Evolutionary conservation across 495 filamentous ascomycete species (phyloP), one percentile per base, ranked within the genome.

Genomic region (Neohortaea acidophila): DNA sequence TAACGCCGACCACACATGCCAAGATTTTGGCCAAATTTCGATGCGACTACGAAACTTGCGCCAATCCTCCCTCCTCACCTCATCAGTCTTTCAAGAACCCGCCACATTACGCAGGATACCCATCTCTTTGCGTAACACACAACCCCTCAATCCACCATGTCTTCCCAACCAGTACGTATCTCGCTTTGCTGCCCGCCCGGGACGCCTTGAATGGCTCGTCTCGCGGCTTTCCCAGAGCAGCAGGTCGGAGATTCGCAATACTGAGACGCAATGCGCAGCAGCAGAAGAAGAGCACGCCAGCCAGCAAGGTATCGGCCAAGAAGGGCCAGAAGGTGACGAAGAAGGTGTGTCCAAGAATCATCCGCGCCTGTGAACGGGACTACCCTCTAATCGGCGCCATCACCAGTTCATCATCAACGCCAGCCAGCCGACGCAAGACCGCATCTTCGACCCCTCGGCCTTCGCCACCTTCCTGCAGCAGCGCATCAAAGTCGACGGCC

Each of bases 391-490:
- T 26, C 15, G 18, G 18, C 14, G 8, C 1, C 25, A 7, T 21
- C 21, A 1, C 18, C 35, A 94, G 89, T 97, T 81, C 77, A 74
- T 87, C 68, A 96, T 97, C 82, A 92, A 96, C 67, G 86, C 86
- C 59, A 84, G 80, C 47, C 89, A 94, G 65, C 91, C 89, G 54
- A 85, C 84, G 45, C 78, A 73, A 67, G 91, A 97, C 76, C 96
- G 96, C 77, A 97, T 97, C 73, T 97, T 97, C 81, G 86, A 97
- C 61, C 77, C 93, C 61, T 75, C 79, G 49, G 86, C 87, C 53
- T 97, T 96, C 68, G 85, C 94, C 73, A 96, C 96, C 76, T 97
- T 97, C 80, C 80, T 97, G 38, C 86, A 94, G 70, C 91, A 97
- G 68, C 84, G 81, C 67, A 92, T 97, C 78, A 97, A 97, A 79